These are phyloP conservation scores for Canavalia gladiata DNA, from an alignment of 306 rosid genomes.

Conservation along the genomic window DNA sequence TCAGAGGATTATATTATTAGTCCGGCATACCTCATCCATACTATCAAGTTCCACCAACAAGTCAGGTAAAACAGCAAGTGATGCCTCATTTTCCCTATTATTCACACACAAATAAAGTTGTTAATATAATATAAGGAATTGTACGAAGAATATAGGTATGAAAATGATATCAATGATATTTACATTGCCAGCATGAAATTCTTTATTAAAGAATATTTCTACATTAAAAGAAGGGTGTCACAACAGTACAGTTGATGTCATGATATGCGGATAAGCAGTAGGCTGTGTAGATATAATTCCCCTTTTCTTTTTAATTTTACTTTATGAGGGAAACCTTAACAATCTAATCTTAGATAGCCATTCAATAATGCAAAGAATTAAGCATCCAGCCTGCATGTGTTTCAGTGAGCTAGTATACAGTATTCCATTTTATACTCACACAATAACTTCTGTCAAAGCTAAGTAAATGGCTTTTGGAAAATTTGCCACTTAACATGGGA, in stretches of 20 bases:
- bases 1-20: slow-evolving; percentile 31
- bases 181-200: slow-evolving; percentile 10
- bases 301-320: neutral
- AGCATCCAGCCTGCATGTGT: neutral
- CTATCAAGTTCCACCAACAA: slow-evolving; percentile 89
- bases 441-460: slow-evolving; percentile 1
- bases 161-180: slow-evolving; percentile 22
- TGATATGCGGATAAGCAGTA: neutral
- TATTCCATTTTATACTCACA: neutral
- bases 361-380: slow-evolving; percentile 9
- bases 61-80: slow-evolving; percentile 98
- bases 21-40: slow-evolving; percentile 81
- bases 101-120: slow-evolving; percentile 16
- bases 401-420: slow-evolving; percentile 7
- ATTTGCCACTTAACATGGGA: slow-evolving; percentile 21
- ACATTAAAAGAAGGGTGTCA: neutral
- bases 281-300: neutral
- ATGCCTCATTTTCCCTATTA: slow-evolving; percentile 96
- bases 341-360: neutral
- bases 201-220: neutral
- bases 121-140: slow-evolving; percentile 4
- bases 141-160: slow-evolving; percentile 7
- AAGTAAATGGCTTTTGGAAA: slow-evolving; percentile 24
- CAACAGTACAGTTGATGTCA: neutral
- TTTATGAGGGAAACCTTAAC: neutral